A percentile compares a stretch with the other conserved stretches of the same genome.
Evolutionary conservation across 768 basidiomycete species (phyloP).

Genomic region (Trametopsis cervina): DNA sequence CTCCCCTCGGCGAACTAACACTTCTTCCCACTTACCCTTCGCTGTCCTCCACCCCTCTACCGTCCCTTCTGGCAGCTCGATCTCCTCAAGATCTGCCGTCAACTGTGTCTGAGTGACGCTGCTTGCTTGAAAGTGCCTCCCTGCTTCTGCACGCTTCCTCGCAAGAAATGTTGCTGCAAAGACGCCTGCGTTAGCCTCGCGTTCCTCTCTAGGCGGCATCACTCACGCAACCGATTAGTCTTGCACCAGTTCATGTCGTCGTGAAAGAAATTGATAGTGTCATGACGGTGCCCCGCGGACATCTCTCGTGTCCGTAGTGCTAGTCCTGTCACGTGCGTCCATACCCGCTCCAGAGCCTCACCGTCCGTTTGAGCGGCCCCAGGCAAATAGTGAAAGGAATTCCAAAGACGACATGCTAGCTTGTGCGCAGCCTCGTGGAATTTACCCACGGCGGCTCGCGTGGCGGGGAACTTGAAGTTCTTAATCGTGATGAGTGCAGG

Average conservation of each 20-base stretch:
- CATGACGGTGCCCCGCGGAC: slow-evolving; percentile 14
- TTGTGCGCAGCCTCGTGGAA: slow-evolving; percentile 14
- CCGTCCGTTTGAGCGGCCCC: slow-evolving; percentile 14
- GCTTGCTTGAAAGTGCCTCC: not conserved
- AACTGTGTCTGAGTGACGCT: not conserved
- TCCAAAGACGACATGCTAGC: slow-evolving; percentile 4
- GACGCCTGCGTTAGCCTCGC: not conserved
- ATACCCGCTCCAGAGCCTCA: slow-evolving; percentile 12
- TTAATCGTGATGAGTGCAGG: not conserved
- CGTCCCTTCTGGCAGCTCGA: not conserved
- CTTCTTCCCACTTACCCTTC: not conserved
- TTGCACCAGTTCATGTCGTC: slow-evolving; percentile 14
- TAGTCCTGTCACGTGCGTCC: slow-evolving; percentile 9
- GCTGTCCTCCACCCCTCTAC: not conserved
- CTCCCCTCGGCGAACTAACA: not conserved
- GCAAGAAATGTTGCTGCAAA: not conserved
- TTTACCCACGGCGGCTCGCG: slow-evolving; percentile 7
- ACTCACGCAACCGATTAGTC: slow-evolving; percentile 10
- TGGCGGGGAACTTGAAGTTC: slow-evolving; percentile 2
- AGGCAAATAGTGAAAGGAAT: slow-evolving; percentile 9
- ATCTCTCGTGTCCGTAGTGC: slow-evolving; percentile 11
- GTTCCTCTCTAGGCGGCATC: not conserved
- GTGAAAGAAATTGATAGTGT: slow-evolving; percentile 14
- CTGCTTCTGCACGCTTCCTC: not conserved
- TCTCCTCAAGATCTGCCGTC: not conserved